Percentiles rank a stretch among this genome's conserved stretches.
Evolutionary conservation across 768 basidiomycete species (phyloP).

Genomic region (Rhizopogon vulgaris): DNA sequence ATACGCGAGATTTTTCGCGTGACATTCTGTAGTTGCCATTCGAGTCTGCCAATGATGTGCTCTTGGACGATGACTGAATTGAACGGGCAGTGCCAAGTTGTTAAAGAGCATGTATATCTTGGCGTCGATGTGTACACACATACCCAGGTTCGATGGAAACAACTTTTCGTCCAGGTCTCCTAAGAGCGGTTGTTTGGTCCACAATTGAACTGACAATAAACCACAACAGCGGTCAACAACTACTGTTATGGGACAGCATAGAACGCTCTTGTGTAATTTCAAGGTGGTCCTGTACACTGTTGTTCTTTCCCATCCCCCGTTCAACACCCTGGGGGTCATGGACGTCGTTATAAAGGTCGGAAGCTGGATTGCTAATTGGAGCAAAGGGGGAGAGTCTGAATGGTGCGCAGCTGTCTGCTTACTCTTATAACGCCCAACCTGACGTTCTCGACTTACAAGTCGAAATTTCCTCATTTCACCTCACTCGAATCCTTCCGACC

Average conservation of each 20-base stretch:
- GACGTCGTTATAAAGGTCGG: conserved; percentile 52
- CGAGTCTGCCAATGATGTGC: too few species aligned
- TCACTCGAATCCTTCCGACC: conserved; percentile 54
- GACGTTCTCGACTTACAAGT: conserved; percentile 31
- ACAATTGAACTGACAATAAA: conserved; percentile 11
- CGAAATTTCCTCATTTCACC: conserved; percentile 53
- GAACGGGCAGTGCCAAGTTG: too few species aligned
- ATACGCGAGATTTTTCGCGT: too few species aligned
- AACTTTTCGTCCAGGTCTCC: too few species aligned
- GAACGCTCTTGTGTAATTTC: conserved; percentile 8
- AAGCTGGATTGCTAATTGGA: conserved; percentile 48
- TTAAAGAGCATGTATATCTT: too few species aligned
- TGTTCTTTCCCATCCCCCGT: conserved; percentile 9
- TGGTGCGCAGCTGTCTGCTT: conserved; percentile 38
- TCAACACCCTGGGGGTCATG: conserved; percentile 33
- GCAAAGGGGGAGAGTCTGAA: conserved; percentile 52
- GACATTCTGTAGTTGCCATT: too few species aligned
- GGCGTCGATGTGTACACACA: too few species aligned
- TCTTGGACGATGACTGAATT: too few species aligned
- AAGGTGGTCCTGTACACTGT: conserved; percentile 7
- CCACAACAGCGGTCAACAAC: conserved; percentile 19
- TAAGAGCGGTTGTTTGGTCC: too few species aligned
- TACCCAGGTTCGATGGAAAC: too few species aligned
- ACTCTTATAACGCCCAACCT: conserved; percentile 13
- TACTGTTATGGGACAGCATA: conserved; percentile 10